Percentiles rank a stretch among this genome's conserved stretches.
Evolutionary conservation across 2,329 filamentous ascomycete species (phyloP).

Genomic region (Byssoonygena ceratinophila): DNA sequence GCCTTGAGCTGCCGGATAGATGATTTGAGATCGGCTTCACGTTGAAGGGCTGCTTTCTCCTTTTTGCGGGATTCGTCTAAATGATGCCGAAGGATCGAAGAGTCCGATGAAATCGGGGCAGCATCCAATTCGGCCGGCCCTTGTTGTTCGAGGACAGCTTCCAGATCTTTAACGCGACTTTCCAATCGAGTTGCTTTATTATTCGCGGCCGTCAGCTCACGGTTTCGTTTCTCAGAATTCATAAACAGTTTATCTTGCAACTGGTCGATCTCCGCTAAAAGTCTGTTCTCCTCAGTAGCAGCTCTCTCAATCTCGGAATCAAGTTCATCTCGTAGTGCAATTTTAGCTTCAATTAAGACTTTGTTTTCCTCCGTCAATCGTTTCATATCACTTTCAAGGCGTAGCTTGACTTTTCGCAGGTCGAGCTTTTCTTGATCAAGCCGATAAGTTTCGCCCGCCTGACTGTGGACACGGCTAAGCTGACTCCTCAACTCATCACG

Average conservation of each 20-base stretch:
- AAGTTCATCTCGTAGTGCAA: constrained; percentile 52
- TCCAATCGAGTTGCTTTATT: constrained; percentile 58
- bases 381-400: constrained; percentile 57
- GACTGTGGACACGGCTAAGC: constrained; percentile 46
- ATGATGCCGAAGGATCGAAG: constrained; percentile 53
- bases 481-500: constrained; percentile 56
- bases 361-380: constrained; percentile 55
- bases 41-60: constrained; percentile 54
- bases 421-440: constrained; percentile 60
- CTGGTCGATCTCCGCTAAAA: constrained; percentile 40
- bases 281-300: constrained; percentile 54
- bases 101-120: constrained; percentile 35
- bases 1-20: constrained; percentile 53
- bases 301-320: constrained; percentile 57
- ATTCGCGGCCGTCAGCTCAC: constrained; percentile 44
- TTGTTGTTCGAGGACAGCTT: constrained; percentile 46
- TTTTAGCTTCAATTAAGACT: constrained; percentile 46
- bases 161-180: constrained; percentile 41
- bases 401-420: constrained; percentile 55
- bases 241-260: constrained; percentile 43
- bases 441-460: constrained; percentile 48
- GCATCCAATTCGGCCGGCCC: constrained; percentile 31
- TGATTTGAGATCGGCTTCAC: constrained; percentile 55
- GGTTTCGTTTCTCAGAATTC: constrained; percentile 34
- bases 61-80: constrained; percentile 55